phyloP scores from a whole-genome alignment of 768 basidiomycete species.

The Tricholoma furcatifolium region DNA sequence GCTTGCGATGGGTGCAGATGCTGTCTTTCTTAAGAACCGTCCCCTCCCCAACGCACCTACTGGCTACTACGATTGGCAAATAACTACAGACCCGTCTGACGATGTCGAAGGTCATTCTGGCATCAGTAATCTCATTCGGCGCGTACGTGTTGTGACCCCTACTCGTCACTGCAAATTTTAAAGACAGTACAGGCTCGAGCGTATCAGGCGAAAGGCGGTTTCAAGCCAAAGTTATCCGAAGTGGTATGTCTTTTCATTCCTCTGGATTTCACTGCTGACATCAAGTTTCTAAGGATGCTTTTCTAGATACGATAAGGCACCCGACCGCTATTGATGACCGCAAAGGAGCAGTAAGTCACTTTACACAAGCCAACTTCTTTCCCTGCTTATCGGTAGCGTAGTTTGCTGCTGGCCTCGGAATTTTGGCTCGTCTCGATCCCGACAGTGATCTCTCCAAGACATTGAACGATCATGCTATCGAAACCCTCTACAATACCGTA shows the following conservation, averaged over 20 bases:
- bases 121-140: slow-evolving; percentile 30
- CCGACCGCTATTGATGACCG: slow-evolving; percentile 44
- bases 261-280: background rate
- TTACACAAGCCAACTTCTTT: background rate
- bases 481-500: slow-evolving; percentile 54
- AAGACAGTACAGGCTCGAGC: slow-evolving; percentile 11
- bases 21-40: slow-evolving; percentile 33
- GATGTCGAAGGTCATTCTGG: slow-evolving; percentile 31
- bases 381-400: background rate
- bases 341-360: slow-evolving; percentile 25
- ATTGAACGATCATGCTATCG: slow-evolving; percentile 27
- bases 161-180: background rate
- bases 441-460: slow-evolving; percentile 17
- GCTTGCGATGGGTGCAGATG: slow-evolving; percentile 29
- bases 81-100: slow-evolving; percentile 25
- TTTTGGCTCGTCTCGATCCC: slow-evolving; percentile 26
- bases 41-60: slow-evolving; percentile 39
- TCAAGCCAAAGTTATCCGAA: slow-evolving; percentile 20
- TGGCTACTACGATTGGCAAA: slow-evolving; percentile 45
- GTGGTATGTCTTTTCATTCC: slow-evolving; percentile 18
- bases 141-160: slow-evolving; percentile 14
- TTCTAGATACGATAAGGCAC: slow-evolving; percentile 25
- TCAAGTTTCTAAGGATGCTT: slow-evolving; percentile 22
- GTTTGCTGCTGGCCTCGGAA: slow-evolving; percentile 27
- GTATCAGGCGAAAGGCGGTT: slow-evolving; percentile 21